phyloP scores from a whole-genome alignment of 1,284 basidiomycete genomes.

The Prillingera fragicola region DNA sequence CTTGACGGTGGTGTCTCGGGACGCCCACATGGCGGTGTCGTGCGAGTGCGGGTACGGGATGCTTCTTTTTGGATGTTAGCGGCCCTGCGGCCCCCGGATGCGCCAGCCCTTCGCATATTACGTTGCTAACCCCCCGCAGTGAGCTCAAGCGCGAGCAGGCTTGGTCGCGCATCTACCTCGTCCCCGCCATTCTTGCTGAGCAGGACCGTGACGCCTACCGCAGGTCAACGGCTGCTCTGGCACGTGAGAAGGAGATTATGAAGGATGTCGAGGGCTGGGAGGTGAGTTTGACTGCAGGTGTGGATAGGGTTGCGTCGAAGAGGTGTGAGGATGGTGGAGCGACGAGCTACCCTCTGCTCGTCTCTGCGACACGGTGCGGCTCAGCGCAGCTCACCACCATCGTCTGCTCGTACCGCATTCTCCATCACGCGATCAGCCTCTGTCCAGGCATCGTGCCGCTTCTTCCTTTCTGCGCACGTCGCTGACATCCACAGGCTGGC shows the following conservation, averaged over 20 bases:
- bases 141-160: constrained; percentile 89
- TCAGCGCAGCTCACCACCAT: constrained; percentile 1
- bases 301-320: neutral
- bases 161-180: constrained; percentile 93
- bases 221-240: constrained; percentile 69
- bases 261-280: constrained; percentile 91
- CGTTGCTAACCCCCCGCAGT: too few species aligned
- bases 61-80: too few species aligned
- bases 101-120: too few species aligned
- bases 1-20: too few species aligned
- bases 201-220: constrained; percentile 86
- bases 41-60: too few species aligned
- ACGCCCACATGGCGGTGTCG: too few species aligned
- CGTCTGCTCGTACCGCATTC: neutral
- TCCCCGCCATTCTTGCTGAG: constrained; percentile 86
- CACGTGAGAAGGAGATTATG: constrained; percentile 88
- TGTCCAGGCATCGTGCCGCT: too few species aligned
- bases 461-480: neutral
- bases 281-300: constrained; percentile 56
- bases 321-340: too few species aligned
- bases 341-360: too few species aligned
- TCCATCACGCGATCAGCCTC: too few species aligned
- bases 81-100: too few species aligned
- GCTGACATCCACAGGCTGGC: constrained; percentile 54
- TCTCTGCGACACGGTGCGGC: too few species aligned